Evolutionary conservation across 2,329 filamentous ascomycete species (phyloP), one percentile per base, ranked within the genome.

Genomic region (Cladosporium oxysporum): DNA sequence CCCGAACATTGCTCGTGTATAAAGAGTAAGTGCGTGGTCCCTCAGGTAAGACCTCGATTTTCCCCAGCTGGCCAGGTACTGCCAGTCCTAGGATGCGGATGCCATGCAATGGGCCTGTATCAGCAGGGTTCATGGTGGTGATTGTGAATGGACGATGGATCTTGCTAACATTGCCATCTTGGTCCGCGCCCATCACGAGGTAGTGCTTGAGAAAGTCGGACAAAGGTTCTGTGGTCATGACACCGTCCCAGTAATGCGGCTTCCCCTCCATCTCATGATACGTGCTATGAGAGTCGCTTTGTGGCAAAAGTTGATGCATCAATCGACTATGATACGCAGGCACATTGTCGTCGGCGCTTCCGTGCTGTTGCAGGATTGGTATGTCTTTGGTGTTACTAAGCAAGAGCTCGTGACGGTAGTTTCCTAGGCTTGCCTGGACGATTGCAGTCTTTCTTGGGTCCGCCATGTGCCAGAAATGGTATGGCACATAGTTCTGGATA

Each of bases 401-500:
- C 14, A 88, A 76, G 66, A 86, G 75, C 68, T 88, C 85, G 71
- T 87, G 83, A 31, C 83, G 82, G 68, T 84, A 88, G 69, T 77
- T 83, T 66, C 80, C 81, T 31, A 85, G 72, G 12, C 85, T 79
- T 23, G 78, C 79, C 60, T 83, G 79, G 11, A 87, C 68, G 2
- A 85, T 73, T 2, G 81, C 79, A 11, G 75, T 79, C 18, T 83
- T 79, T 21, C 77, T 73, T n/a, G 85, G 82, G 67, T 87, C 83
- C n/a, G 80, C 77, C 58, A 82, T 79, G 37, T 79, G 80, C 85
- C 85, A 88, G 67, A 87, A 76, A 41, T 80, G 78, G 68, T 85
- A 87, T 26, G 86, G 82, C 2, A 87, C 85, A 70, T 88, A 88
- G 66, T 83, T 82, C 67, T 87, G 83, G 64, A 87, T 87, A 1